A percentile compares a stretch with the other conserved stretches of the same genome.
Evolutionary conservation across 2,329 filamentous ascomycete species (phyloP).

Genomic region (Tolypocladium endophyticum): DNA sequence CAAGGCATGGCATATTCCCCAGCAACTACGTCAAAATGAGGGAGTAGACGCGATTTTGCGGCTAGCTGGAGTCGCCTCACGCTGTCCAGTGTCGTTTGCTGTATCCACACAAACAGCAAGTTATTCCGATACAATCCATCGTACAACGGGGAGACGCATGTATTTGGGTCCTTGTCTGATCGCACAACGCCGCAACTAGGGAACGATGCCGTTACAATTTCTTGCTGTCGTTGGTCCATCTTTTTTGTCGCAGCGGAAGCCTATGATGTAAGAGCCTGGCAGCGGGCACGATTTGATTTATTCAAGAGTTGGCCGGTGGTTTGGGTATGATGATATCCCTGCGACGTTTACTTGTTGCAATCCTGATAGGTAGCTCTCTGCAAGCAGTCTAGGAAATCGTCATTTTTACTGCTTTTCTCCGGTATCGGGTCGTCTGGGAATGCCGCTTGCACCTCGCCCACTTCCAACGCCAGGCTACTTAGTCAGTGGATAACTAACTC

Average conservation of each 20-base stretch:
- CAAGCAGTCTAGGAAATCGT: background rate
- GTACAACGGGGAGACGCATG: background rate
- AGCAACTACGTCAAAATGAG: slow-evolving; percentile 67
- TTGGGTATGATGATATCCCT: background rate
- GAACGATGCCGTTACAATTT: background rate
- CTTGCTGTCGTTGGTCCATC: background rate
- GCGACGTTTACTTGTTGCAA: background rate
- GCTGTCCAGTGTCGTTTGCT: background rate
- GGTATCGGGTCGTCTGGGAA: no score
- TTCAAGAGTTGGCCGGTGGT: background rate
- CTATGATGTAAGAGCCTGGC: background rate
- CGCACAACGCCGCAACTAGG: background rate
- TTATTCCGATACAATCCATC: background rate
- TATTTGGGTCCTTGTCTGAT: background rate
- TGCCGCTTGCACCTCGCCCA: background rate
- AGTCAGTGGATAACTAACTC: background rate
- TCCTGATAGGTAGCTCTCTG: background rate
- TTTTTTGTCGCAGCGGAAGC: background rate
- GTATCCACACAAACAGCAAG: background rate
- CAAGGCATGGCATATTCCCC: slow-evolving; percentile 83
- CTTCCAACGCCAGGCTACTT: background rate
- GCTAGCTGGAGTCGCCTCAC: background rate
- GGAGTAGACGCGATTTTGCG: slow-evolving; percentile 21
- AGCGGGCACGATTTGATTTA: background rate
- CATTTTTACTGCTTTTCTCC: background rate